Base-by-base conservation (phyloP, 495 filamentous ascomycete genomes). In the Coniosporium apollinis region DNA sequence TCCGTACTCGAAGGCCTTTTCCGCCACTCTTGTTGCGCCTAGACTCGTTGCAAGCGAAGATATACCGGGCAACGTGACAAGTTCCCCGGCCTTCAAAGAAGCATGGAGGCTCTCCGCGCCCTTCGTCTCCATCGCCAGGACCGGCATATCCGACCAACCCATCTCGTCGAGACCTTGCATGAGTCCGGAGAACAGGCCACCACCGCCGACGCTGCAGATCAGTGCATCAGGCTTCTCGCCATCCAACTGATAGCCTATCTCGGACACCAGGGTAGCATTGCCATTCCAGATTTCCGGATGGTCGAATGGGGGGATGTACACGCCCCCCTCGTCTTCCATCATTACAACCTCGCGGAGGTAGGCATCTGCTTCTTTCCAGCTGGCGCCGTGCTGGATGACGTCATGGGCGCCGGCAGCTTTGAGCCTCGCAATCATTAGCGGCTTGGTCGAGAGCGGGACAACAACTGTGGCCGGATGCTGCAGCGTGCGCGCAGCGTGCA, bases 281-380 rank as follows among this genome's bases (percentile, higher is more conserved):
- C 89, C 89, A 19, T 73, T 59, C 87, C 89, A 94, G 44, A 94
- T 72, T 42, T 78, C 72, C 21, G 70, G 61, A 55, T 92, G 71
- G 52, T 97, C 84, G 46, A 94, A 97, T 11, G 89, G 89, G 21
- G 83, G 79, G 5, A 89, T 81, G 53, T 94, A 94, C n/a, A 86
- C 69, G 9, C 73, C 72, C 34, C 64, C 54, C 33, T 37, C 37
- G 28, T 53, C 11, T 59, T 49, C 36, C 60, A 59, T 10, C 50
- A 87, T 64, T 15, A 83, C 48, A 1, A 67, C 64, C 17, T 67
- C 64, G 15, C 72, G 66, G 48, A 92, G 67, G 50, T 72, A 76
- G 19, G 58, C 59, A 44, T 92, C 87, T 0, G 87, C 86, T 40
- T 82, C 83, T 28, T 58, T 61, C 76, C 82, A 92, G 41, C 62